phyloP scores from a whole-genome alignment of 768 basidiomycete species.

The Russula foetens region DNA sequence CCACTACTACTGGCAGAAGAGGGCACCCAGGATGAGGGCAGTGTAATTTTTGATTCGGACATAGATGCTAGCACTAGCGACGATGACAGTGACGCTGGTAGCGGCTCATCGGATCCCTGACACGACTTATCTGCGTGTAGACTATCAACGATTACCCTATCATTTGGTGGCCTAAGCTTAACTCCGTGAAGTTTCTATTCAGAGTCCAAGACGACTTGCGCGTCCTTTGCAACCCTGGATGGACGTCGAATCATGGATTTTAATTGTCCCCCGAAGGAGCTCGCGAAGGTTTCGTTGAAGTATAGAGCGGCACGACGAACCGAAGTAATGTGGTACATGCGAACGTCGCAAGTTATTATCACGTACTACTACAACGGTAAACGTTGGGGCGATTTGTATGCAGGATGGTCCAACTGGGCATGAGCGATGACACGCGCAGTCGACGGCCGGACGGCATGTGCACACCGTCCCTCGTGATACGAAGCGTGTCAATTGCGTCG shows the following conservation, averaged over 20 bases:
- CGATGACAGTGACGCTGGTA: not conserved
- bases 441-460: not conserved
- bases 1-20: conserved; percentile 5
- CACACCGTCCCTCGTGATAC: not conserved
- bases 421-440: too few species aligned
- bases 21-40: not conserved
- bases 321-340: not conserved
- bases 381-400: too few species aligned
- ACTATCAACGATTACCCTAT: not conserved
- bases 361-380: not conserved
- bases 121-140: not conserved
- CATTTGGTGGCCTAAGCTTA: not conserved
- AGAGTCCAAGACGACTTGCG: not conserved
- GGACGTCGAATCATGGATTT: not conserved
- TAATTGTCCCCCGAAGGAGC: not conserved
- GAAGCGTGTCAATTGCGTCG: not conserved
- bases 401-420: too few species aligned
- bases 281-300: not conserved
- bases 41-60: conserved; percentile 7
- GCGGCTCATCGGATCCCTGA: not conserved
- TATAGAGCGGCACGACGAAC: not conserved
- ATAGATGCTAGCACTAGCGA: conserved; percentile 7
- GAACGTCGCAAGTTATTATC: not conserved
- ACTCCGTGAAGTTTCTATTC: not conserved
- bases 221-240: not conserved